These are phyloP conservation scores for Cicer bijugum DNA, from an alignment of 306 rosid genomes.

Conservation along the genomic window DNA sequence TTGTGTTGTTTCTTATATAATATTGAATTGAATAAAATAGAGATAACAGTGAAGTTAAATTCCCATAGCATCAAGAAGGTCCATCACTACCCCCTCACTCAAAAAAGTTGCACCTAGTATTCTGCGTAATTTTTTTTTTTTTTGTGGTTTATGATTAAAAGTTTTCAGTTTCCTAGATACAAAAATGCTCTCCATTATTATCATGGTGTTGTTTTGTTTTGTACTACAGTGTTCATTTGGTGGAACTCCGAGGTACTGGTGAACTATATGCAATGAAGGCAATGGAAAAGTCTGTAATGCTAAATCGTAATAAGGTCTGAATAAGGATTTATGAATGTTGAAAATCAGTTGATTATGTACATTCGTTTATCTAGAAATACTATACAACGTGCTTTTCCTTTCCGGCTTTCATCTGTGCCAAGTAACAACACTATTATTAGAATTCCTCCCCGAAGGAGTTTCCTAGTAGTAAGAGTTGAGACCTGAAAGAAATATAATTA, in stretches of 20 bases:
- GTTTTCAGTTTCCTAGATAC: not conserved
- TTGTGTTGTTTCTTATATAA: not conserved
- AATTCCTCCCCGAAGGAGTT: too few relatives aligned
- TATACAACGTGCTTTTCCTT: conserved; percentile 4
- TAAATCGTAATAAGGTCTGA: conserved; percentile 91
- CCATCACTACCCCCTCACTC: too few relatives aligned
- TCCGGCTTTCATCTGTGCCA: not conserved
- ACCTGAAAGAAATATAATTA: not conserved
- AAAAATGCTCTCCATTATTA: conserved; percentile 17
- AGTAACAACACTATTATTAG: too few relatives aligned
- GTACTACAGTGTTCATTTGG: conserved; percentile 83
- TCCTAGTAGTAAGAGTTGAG: too few relatives aligned
- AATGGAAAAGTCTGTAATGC: conserved; percentile 85
- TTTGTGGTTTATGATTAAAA: conserved; percentile 11
- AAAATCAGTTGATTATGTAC: conserved; percentile 15
- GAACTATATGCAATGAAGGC: conserved; percentile 96
- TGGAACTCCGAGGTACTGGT: conserved; percentile 78
- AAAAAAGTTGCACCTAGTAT: not conserved
- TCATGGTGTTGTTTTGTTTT: conserved; percentile 39
- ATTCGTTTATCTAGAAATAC: not conserved
- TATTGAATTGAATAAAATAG: too few relatives aligned
- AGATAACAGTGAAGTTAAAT: too few relatives aligned
- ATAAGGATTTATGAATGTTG: conserved; percentile 30
- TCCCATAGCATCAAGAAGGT: too few relatives aligned
- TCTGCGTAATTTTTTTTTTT: not conserved